phyloP scores from a whole-genome alignment of 1,139 yeast species.

The Candida sp. region DNA sequence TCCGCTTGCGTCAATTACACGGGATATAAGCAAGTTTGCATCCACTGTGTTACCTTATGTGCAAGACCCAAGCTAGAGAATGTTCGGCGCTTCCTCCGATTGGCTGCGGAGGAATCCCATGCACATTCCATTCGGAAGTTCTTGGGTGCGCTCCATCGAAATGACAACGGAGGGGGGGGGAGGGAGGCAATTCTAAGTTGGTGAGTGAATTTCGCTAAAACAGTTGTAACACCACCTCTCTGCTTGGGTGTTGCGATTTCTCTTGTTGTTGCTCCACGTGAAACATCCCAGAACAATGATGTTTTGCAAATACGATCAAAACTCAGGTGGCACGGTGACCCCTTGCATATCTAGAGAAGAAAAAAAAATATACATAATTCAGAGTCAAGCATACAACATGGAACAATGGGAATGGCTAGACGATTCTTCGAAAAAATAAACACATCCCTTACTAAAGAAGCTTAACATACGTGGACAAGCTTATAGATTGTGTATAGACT shows the following conservation, averaged over 20 bases:
- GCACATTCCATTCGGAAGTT: background rate
- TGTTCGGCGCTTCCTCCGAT: too few species aligned
- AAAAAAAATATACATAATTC: background rate
- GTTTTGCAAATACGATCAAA: background rate
- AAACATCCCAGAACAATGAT: background rate
- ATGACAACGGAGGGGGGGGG: background rate
- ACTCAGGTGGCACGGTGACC: background rate
- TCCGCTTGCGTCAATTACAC: background rate
- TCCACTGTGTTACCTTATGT: background rate
- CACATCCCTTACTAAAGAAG: too few species aligned
- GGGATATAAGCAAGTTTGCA: background rate
- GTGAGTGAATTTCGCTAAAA: too few species aligned
- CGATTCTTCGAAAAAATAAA: too few species aligned
- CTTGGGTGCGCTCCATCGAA: background rate
- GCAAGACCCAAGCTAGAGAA: too few species aligned
- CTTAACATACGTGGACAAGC: too few species aligned
- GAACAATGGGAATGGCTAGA: too few species aligned
- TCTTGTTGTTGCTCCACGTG: background rate
- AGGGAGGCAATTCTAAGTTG: too few species aligned
- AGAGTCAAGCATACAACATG: too few species aligned
- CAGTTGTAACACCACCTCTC: too few species aligned
- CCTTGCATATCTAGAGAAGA: background rate
- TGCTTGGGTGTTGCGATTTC: too few species aligned
- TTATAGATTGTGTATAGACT: too few species aligned
- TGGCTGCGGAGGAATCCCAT: background rate